Evolutionary conservation across 306 rosid genomes (phyloP).

Genomic region (Nissolia schottii): DNA sequence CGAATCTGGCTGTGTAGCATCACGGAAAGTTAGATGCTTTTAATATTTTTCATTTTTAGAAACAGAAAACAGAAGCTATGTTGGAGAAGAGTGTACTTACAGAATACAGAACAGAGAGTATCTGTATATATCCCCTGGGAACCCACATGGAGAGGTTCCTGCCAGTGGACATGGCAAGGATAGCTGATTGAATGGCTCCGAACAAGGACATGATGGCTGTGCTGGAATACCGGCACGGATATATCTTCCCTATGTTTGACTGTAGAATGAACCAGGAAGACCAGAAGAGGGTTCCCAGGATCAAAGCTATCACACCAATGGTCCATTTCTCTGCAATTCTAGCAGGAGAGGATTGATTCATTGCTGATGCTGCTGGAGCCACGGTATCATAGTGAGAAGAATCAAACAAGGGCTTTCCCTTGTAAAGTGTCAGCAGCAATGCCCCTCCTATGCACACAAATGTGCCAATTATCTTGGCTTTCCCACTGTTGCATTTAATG

Average conservation of each 20-base stretch:
- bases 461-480: conserved; percentile 71
- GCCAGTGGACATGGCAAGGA: conserved; percentile 46
- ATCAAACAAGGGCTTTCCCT: conserved; percentile 52
- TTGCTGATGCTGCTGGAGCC: conserved; percentile 15
- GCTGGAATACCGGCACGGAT: conserved; percentile 80
- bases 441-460: conserved; percentile 70
- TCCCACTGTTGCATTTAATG: conserved; percentile 66
- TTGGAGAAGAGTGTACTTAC: conserved; percentile 46
- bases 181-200: conserved; percentile 77
- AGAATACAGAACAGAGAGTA: conserved; percentile 53
- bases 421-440: conserved; percentile 55
- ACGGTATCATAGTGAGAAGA: conserved; percentile 23
- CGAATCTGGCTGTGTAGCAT: too few species aligned
- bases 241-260: conserved; percentile 63
- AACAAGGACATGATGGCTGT: conserved; percentile 84
- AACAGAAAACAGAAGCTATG: neutral
- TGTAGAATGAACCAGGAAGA: conserved; percentile 84
- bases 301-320: conserved; percentile 63
- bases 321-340: conserved; percentile 53
- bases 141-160: conserved; percentile 60
- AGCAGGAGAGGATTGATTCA: conserved; percentile 4
- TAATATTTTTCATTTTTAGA: neutral
- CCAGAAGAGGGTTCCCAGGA: conserved; percentile 68
- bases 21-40: conserved; percentile 6
- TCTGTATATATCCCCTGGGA: conserved; percentile 57